Conservation (phyloP, 495 filamentous ascomycete genomes). For the Pyronema omphalodes region DNA sequence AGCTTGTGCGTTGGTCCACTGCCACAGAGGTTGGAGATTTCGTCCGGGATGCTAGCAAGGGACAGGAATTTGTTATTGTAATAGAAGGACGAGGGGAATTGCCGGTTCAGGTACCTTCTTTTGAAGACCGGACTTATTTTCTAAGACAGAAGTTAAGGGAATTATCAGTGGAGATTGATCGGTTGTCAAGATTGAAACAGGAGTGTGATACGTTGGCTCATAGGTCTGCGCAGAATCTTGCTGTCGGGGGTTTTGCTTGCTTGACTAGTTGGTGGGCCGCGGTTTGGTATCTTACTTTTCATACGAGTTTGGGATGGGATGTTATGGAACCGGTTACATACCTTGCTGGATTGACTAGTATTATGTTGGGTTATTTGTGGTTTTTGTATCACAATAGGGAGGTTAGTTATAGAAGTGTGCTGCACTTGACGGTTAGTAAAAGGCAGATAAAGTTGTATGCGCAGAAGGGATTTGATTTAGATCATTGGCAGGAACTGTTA, state of each 20-base stretch:
- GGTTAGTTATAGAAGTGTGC: constrained; percentile 63
- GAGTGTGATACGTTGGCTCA: constrained; percentile 69
- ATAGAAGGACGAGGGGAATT: constrained; percentile 46
- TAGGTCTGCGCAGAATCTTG: constrained; percentile 55
- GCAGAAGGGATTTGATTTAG: constrained; percentile 50
- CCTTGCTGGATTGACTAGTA: constrained; percentile 31
- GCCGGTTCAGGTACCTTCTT: constrained; percentile 63
- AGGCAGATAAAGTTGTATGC: constrained; percentile 65
- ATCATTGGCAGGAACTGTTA: constrained; percentile 60
- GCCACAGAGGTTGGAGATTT: constrained; percentile 90
- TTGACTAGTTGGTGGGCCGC: constrained; percentile 61
- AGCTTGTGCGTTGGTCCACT: constrained; percentile 70
- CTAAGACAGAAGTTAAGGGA: constrained; percentile 58
- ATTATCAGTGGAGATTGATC: constrained; percentile 44
- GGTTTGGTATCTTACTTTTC: constrained; percentile 62
- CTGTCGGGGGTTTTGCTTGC: constrained; percentile 55
- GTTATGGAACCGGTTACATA: constrained; percentile 75
- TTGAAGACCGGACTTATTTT: constrained; percentile 76
- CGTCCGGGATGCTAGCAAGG: constrained; percentile 73
- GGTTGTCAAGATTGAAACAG: constrained; percentile 51
- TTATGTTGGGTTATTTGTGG: constrained; percentile 84
- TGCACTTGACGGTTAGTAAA: constrained; percentile 66
- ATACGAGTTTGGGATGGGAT: constrained; percentile 70
- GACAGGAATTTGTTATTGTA: constrained; percentile 65
- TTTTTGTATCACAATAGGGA: constrained; percentile 87